phyloP scores from a whole-genome alignment of 768 basidiomycete genomes.

The Lactarius tabidus region DNA sequence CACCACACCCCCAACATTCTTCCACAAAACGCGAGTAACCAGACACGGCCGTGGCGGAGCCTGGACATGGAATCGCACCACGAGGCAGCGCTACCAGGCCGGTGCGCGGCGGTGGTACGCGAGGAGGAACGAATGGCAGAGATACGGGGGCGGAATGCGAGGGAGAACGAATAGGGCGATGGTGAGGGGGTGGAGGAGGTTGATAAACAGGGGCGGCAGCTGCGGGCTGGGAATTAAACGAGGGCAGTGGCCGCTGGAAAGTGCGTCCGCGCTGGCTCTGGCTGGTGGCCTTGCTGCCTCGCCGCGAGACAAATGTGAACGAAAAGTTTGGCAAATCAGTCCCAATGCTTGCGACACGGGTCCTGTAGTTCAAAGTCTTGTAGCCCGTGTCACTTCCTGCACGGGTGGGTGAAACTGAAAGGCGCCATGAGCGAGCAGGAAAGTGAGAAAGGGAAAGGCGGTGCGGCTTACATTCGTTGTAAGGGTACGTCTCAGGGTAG shows the following conservation, averaged over 20 bases:
- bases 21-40: conserved; percentile 71
- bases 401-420: background rate
- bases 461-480: conserved; percentile 60
- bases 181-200: no score
- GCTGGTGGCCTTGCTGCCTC: background rate
- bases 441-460: background rate
- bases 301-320: conserved; percentile 54
- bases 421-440: background rate
- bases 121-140: background rate
- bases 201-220: conserved; percentile 21
- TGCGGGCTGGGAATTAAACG: no score
- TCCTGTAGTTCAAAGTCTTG: conserved; percentile 60
- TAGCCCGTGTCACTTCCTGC: conserved; percentile 73
- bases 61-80: conserved; percentile 34
- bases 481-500: conserved; percentile 60
- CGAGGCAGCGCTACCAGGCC: conserved; percentile 25
- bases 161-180: background rate
- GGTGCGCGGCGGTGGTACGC: background rate
- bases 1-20: no score
- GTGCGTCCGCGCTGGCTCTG: no score
- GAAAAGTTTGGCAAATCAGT: conserved; percentile 59
- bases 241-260: no score
- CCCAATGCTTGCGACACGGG: conserved; percentile 70
- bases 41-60: conserved; percentile 47
- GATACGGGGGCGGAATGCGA: background rate